Conservation (phyloP, 768 basidiomycete genomes). For the Lentinula edodes region DNA sequence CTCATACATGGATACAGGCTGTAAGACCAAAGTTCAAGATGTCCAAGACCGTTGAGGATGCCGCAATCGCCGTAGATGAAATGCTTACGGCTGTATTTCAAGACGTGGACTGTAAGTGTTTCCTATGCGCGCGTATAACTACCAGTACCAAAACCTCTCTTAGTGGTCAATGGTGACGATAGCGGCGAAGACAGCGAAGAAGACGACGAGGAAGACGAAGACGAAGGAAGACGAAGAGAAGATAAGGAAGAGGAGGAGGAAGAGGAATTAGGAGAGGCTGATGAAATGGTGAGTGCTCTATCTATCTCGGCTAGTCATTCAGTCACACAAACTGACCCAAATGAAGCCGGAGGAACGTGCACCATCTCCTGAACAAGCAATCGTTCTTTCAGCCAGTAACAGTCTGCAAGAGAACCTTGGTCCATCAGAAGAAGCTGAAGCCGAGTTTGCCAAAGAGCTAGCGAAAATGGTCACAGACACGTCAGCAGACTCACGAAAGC, state of each 20-base stretch:
- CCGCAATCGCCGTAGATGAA: constrained; percentile 84
- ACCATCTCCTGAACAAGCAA: constrained; percentile 77
- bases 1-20: constrained; percentile 40
- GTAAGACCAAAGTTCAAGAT: constrained; percentile 77
- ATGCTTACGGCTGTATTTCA: constrained; percentile 72
- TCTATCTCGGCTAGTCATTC: background rate
- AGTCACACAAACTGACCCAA: background rate
- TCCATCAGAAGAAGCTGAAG: constrained; percentile 84
- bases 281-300: constrained; percentile 26
- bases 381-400: constrained; percentile 57
- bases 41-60: constrained; percentile 77
- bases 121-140: background rate
- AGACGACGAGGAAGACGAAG: constrained; percentile 39
- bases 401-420: constrained; percentile 66
- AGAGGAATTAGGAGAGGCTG: constrained; percentile 47
- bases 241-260: constrained; percentile 58
- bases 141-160: background rate
- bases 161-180: constrained; percentile 33
- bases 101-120: constrained; percentile 35
- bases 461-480: constrained; percentile 92
- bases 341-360: constrained; percentile 59
- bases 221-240: constrained; percentile 36
- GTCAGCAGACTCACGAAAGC: constrained; percentile 74
- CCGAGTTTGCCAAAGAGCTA: constrained; percentile 92
- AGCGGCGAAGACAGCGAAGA: constrained; percentile 54